A percentile compares a stretch with the other conserved stretches of the same genome.
These are phyloP conservation scores for Skeletonema costatum DNA, from an alignment of 108 stramenopile genomes.

Conservation along the genomic window DNA sequence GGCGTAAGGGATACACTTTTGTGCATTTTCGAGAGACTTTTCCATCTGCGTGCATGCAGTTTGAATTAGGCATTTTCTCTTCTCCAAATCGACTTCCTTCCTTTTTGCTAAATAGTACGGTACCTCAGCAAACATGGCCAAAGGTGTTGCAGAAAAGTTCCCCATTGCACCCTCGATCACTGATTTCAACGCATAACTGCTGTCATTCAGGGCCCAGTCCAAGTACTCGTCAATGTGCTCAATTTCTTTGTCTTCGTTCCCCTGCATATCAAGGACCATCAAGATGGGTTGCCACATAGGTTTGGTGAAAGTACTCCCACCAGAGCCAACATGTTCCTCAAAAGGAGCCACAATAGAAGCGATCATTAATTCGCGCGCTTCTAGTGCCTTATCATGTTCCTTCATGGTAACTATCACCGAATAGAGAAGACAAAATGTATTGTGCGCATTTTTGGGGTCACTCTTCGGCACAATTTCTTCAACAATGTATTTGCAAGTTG, in stretches of 20 bases:
- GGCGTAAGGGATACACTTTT: neutral
- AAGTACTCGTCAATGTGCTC: constrained; percentile 48
- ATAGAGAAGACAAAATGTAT: constrained; percentile 58
- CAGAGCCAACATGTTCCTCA: constrained; percentile 46
- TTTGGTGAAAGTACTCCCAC: constrained; percentile 49
- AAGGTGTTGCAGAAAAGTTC: constrained; percentile 30
- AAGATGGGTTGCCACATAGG: constrained; percentile 57
- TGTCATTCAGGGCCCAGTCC: constrained; percentile 57
- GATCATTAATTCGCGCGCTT: constrained; percentile 46
- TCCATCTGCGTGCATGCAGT: constrained; percentile 20
- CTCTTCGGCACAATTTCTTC: constrained; percentile 61
- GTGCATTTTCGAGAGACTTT: constrained; percentile 17
- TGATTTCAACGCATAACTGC: constrained; percentile 26
- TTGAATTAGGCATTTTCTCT: constrained; percentile 14
- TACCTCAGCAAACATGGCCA: constrained; percentile 29
- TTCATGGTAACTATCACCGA: constrained; percentile 58
- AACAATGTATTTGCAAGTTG: constrained; percentile 51
- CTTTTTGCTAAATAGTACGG: constrained; percentile 35
- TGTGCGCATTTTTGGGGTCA: constrained; percentile 58
- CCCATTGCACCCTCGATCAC: constrained; percentile 27
- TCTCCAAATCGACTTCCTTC: constrained; percentile 2
- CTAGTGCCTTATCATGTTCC: constrained; percentile 47
- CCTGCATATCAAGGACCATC: constrained; percentile 52
- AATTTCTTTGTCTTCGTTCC: constrained; percentile 21
- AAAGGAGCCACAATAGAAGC: constrained; percentile 48